Conservation (phyloP, 75 land plant species). For the Cupressus sempervirens region DNA sequence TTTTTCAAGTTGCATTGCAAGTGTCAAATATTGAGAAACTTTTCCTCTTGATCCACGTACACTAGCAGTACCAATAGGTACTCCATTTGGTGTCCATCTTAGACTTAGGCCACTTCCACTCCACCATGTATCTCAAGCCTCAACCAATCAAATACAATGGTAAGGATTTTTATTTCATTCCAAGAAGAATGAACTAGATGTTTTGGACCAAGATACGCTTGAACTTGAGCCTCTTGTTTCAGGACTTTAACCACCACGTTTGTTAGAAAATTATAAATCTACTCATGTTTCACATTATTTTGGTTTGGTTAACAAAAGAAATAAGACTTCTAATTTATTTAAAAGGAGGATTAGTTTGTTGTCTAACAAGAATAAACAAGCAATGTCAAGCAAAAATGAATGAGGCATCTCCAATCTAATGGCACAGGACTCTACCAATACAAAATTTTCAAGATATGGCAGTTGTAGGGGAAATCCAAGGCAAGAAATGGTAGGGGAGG, state of each 20-base stretch:
- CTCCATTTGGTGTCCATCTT: not conserved
- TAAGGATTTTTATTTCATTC: not conserved
- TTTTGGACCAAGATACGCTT: slow-evolving; percentile 6
- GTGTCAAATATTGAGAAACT: too few relatives aligned
- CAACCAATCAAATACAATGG: not conserved
- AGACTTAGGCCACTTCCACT: not conserved
- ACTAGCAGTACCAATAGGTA: not conserved
- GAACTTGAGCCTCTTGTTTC: slow-evolving; percentile 11
- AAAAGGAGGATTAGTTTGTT: not conserved
- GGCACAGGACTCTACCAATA: not conserved
- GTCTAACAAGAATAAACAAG: not conserved
- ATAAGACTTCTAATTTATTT: not conserved
- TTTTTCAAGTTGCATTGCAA: too few relatives aligned
- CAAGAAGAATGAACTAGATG: not conserved
- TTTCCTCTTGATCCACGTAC: slow-evolving; percentile 9
- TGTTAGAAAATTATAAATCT: not conserved
- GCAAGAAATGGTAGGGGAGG: too few relatives aligned
- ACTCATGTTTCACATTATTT: not conserved
- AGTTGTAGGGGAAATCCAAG: too few relatives aligned
- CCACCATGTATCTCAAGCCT: not conserved
- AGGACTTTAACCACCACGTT: slow-evolving; percentile 9
- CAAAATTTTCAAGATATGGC: not conserved
- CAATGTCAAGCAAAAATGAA: not conserved
- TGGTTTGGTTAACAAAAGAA: not conserved
- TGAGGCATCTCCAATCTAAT: not conserved